Conservation (phyloP, 1,284 basidiomycete species). For the Sporisorium reilianum region DNA sequence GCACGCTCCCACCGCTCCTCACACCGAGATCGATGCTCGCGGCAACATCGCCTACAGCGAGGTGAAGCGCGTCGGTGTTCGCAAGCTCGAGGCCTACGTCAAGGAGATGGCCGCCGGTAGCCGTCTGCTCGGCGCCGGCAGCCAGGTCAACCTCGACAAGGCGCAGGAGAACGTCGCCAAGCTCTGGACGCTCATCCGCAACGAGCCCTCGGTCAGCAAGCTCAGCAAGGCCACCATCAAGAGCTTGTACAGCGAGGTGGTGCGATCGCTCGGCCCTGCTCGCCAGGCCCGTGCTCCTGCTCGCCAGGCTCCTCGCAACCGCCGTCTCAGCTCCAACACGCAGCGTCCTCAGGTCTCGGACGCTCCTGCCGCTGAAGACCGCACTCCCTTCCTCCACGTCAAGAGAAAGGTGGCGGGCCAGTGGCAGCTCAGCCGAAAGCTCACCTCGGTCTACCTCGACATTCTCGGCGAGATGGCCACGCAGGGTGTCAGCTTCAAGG, state of each 20-base stretch:
- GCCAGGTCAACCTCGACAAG: constrained; percentile 78
- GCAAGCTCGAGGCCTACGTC: constrained; percentile 97
- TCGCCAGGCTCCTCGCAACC: constrained; percentile 66
- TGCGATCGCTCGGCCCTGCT: constrained; percentile 76
- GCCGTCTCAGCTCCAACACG: constrained; percentile 72
- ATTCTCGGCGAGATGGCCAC: constrained; percentile 97
- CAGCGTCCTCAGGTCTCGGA: constrained; percentile 57
- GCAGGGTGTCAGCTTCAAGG: constrained; percentile 96
- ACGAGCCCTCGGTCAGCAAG: constrained; percentile 94
- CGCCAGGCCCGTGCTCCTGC: constrained; percentile 74
- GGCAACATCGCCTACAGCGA: constrained; percentile 96
- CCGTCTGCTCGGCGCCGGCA: constrained; percentile 70
- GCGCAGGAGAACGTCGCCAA: constrained; percentile 95
- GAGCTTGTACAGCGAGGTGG: constrained; percentile 93
- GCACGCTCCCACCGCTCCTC: constrained; percentile 85
- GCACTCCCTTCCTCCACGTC: constrained; percentile 91
- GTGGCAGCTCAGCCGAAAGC: constrained; percentile 97
- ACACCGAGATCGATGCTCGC: constrained; percentile 90
- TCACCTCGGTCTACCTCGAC: constrained; percentile 85
- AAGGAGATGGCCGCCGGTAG: constrained; percentile 98
- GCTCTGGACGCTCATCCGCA: constrained; percentile 96
- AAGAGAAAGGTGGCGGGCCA: constrained; percentile 95
- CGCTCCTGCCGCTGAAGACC: constrained; percentile 73
- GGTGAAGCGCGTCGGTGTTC: constrained; percentile 91
- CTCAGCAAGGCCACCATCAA: constrained; percentile 98